Evolutionary conservation across 306 rosid species (phyloP).

Genomic region (Luffa aegyptiaca): DNA sequence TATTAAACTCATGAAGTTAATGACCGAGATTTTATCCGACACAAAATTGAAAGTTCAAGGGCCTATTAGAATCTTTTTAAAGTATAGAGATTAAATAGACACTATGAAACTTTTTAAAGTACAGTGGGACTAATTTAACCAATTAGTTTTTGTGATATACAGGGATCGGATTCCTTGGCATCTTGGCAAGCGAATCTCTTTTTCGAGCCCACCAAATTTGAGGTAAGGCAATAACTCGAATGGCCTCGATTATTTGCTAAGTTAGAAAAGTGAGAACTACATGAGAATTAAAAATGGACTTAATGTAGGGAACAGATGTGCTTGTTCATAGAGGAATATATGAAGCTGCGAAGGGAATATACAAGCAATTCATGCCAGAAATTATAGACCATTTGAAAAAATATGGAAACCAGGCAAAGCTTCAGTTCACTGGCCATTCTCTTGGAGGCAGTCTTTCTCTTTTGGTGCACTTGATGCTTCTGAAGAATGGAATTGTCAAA

Average conservation of each 20-base stretch:
- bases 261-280: background rate
- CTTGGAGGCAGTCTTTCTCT: constrained; percentile 96
- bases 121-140: background rate
- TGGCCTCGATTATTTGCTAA: background rate
- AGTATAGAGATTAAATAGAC: background rate
- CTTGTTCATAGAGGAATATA: constrained; percentile 93
- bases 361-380: constrained; percentile 73
- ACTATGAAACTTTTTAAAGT: background rate
- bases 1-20: background rate
- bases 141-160: constrained; percentile 18
- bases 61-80: background rate
- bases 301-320: constrained; percentile 52
- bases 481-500: constrained; percentile 43
- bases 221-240: constrained; percentile 30
- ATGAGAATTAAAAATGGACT: background rate
- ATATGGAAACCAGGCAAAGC: constrained; percentile 61
- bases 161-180: constrained; percentile 88
- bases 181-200: constrained; percentile 97
- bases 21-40: background rate
- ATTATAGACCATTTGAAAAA: constrained; percentile 52
- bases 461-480: constrained; percentile 73
- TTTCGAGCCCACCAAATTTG: constrained; percentile 89
- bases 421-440: constrained; percentile 87
- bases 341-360: constrained; percentile 93
- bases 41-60: background rate